These are phyloP conservation scores for Haplosporangium sp. DNA, from an alignment of 371 early-diverging fungal genomes.

Conservation along the genomic window DNA sequence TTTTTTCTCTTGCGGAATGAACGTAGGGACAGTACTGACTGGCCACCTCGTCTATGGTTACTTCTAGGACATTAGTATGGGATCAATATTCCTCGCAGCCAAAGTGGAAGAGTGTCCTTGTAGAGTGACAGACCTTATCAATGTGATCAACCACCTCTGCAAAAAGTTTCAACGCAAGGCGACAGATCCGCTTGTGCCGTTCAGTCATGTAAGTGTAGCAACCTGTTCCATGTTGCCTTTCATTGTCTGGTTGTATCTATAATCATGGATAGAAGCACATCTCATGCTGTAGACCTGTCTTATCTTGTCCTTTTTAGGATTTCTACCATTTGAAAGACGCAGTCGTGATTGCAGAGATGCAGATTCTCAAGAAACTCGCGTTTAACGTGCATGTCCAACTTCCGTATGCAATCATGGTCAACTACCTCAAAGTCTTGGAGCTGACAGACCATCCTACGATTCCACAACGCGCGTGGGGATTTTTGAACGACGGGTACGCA, in stretches of 20 bases:
- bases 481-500: slow-evolving; percentile 84
- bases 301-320: slow-evolving; percentile 50
- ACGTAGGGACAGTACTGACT: no score
- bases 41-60: not conserved
- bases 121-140: slow-evolving; percentile 79
- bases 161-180: slow-evolving; percentile 65
- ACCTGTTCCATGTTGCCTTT: not conserved
- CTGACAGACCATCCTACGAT: slow-evolving; percentile 78
- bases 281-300: not conserved
- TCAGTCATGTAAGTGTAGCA: slow-evolving; percentile 61
- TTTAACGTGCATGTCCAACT: slow-evolving; percentile 97
- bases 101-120: slow-evolving; percentile 92
- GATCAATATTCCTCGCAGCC: slow-evolving; percentile 87
- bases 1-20: not conserved
- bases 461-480: slow-evolving; percentile 90
- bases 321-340: slow-evolving; percentile 83
- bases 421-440: slow-evolving; percentile 87
- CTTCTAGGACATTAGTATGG: slow-evolving; percentile 83
- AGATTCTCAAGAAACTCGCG: slow-evolving; percentile 85
- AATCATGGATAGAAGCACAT: not conserved
- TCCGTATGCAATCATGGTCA: slow-evolving; percentile 93
- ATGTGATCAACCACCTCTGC: slow-evolving; percentile 79
- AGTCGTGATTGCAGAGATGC: slow-evolving; percentile 85
- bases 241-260: not conserved
- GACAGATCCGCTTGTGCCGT: slow-evolving; percentile 67